These are phyloP conservation scores for Botryosphaeria dothidea DNA, from an alignment of 2,329 filamentous ascomycete species.

Conservation along the genomic window DNA sequence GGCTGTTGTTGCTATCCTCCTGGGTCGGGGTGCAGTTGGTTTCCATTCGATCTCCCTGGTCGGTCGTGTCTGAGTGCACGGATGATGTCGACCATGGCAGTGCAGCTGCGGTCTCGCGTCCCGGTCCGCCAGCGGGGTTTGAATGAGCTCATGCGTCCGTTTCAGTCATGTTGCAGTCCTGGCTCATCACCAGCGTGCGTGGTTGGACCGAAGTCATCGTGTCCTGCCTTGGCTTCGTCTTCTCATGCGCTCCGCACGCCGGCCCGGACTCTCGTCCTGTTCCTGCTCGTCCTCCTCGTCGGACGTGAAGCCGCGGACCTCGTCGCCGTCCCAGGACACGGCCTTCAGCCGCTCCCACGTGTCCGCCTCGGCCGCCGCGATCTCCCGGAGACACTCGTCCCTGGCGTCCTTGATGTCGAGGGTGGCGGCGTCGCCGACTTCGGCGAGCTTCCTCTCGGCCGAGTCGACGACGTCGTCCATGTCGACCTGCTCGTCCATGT, in stretches of 20 bases:
- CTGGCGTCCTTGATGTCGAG: not conserved
- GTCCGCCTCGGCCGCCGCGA: not conserved
- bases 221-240: not conserved
- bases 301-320: not conserved
- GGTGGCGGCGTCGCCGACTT: not conserved
- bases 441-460: not conserved
- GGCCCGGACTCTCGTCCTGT: not conserved
- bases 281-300: too few species aligned
- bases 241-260: not conserved
- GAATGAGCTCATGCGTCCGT: not conserved
- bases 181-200: not conserved
- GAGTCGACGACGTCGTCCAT: not conserved
- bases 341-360: not conserved
- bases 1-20: not conserved
- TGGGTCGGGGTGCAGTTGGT: not conserved
- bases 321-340: not conserved
- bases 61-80: not conserved
- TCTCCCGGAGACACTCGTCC: not conserved
- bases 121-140: not conserved
- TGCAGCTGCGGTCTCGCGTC: not conserved
- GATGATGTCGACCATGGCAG: not conserved
- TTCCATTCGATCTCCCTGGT: not conserved
- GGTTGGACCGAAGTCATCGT: not conserved
- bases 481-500: not conserved
- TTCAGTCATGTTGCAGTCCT: not conserved